Evolutionary conservation across 495 filamentous ascomycete species (phyloP).

Genomic region (Xylaria longipes): DNA sequence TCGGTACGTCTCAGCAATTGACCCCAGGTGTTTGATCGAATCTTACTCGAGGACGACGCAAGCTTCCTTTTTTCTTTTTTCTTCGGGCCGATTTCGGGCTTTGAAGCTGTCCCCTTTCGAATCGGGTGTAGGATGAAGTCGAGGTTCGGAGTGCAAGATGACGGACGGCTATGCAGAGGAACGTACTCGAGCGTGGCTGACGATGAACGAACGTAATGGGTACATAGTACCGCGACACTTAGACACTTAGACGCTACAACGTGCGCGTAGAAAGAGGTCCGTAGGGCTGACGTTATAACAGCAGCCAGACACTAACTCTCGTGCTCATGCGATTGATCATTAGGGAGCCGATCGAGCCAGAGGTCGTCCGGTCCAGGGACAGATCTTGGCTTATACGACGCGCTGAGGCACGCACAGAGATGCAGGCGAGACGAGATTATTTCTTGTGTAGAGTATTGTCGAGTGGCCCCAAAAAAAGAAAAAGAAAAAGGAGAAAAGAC

Average conservation of each 20-base stretch:
- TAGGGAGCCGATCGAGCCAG: background rate
- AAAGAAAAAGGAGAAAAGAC: background rate
- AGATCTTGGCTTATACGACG: background rate
- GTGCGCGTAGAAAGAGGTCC: background rate
- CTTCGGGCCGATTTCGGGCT: background rate
- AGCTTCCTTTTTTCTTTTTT: background rate
- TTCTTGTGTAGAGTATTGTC: background rate
- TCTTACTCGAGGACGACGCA: background rate
- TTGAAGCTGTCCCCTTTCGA: background rate
- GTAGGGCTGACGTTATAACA: background rate
- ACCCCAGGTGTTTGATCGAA: background rate
- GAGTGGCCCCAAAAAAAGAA: background rate
- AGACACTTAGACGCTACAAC: conserved; percentile 23
- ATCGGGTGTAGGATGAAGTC: background rate
- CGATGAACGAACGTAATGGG: conserved; percentile 66
- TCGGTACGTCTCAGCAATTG: background rate
- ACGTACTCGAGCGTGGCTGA: conserved; percentile 14
- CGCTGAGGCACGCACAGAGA: background rate
- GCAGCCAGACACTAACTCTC: background rate
- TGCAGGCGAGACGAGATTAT: background rate
- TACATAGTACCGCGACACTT: conserved; percentile 58
- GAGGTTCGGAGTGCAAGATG: conserved; percentile 3
- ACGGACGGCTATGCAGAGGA: conserved; percentile 25
- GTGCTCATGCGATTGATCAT: background rate
- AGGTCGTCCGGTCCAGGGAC: background rate